Percentiles rank a stretch among this genome's conserved stretches.
These are phyloP conservation scores for Ceraceosorus bombacis DNA, from an alignment of 1,284 basidiomycete species.

Conservation along the genomic window DNA sequence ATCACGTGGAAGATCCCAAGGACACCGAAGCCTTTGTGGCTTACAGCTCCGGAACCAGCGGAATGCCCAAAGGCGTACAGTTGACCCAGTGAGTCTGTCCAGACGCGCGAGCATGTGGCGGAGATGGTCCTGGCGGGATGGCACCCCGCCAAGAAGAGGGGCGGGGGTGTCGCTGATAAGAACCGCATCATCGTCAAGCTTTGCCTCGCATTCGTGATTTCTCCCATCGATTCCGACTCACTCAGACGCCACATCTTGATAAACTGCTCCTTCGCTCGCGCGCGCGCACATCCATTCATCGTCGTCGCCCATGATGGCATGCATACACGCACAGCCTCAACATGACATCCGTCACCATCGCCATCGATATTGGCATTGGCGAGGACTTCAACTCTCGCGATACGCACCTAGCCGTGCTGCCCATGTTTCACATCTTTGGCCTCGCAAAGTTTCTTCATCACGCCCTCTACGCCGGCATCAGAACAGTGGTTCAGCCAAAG, in stretches of 20 bases:
- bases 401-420: constrained; percentile 31
- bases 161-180: too few relatives aligned
- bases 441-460: constrained; percentile 60
- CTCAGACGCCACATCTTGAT: too few relatives aligned
- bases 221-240: too few relatives aligned
- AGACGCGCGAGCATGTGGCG: too few relatives aligned
- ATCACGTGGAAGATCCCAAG: constrained; percentile 25
- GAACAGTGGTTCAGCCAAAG: constrained; percentile 62
- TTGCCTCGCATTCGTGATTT: too few relatives aligned
- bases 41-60: constrained; percentile 43
- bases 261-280: too few relatives aligned
- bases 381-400: constrained; percentile 24
- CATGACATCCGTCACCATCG: constrained; percentile 28
- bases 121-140: too few relatives aligned
- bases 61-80: constrained; percentile 45
- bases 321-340: constrained; percentile 14
- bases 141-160: too few relatives aligned
- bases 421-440: constrained; percentile 39
- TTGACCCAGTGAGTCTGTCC: constrained; percentile 24
- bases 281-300: too few relatives aligned
- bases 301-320: too few relatives aligned
- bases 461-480: constrained; percentile 57
- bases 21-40: constrained; percentile 29
- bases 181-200: too few relatives aligned
- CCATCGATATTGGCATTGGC: constrained; percentile 18